Conservation (phyloP, 352 stramenopile species). For the Thraustotheca clavata region DNA sequence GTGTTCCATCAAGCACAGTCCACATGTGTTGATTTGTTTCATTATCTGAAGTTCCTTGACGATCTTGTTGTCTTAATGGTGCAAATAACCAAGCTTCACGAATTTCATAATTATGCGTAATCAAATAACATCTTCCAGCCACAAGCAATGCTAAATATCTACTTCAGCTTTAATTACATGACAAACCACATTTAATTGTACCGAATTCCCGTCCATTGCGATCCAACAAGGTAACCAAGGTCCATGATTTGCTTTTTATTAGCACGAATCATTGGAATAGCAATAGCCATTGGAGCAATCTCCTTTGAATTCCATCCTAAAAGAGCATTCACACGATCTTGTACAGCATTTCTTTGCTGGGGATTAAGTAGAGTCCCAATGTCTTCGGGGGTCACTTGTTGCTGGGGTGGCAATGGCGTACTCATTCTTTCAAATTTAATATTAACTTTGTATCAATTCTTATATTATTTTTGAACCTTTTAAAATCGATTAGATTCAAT, state of each 20-base stretch:
- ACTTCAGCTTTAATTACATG: background rate
- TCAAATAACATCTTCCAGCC: constrained; percentile 71
- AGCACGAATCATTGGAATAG: constrained; percentile 53
- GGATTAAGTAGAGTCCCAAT: constrained; percentile 11
- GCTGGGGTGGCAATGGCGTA: background rate
- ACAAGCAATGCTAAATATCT: constrained; percentile 65
- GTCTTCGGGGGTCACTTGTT: constrained; percentile 17
- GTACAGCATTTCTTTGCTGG: constrained; percentile 16
- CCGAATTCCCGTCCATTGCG: constrained; percentile 64
- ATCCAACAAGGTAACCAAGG: constrained; percentile 80
- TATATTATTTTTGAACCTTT: background rate
- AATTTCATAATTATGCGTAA: constrained; percentile 78
- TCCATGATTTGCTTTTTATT: constrained; percentile 72
- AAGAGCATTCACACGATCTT: constrained; percentile 51
- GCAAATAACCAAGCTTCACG: constrained; percentile 70
- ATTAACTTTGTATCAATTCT: background rate
- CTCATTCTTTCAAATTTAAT: constrained; percentile 18
- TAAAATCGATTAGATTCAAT: too few relatives aligned
- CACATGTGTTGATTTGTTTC: constrained; percentile 46
- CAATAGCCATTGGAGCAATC: constrained; percentile 61
- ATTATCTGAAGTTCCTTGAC: constrained; percentile 43
- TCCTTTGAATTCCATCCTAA: constrained; percentile 72
- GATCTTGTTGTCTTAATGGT: constrained; percentile 62
- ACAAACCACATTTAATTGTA: background rate
- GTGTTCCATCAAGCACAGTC: constrained; percentile 77